Evolutionary conservation across 225 moss, liverwort and hornwort genomes (phyloP), one percentile per base, ranked within the genome.

Genomic region (Sphagnum tenellum): DNA sequence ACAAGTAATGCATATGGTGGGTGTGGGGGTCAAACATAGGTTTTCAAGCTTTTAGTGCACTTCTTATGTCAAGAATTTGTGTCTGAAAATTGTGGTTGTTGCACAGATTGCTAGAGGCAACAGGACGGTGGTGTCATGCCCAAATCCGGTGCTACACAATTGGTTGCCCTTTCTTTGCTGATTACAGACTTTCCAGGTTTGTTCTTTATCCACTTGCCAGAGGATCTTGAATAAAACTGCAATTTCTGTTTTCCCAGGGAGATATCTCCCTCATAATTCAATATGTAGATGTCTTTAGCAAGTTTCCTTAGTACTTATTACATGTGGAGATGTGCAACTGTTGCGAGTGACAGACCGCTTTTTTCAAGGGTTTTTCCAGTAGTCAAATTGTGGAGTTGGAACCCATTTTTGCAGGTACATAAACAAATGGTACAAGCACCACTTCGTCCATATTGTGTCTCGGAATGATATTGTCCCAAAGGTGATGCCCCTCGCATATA

Each of bases 131-230:
- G 96, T 98, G 96, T 62, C 96, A 98, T 72, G 92, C 87, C 50
- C 96, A 98, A 70, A 58, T 98, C 13, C 96, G 93, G 60, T 93
- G 92, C 81, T 98, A 98, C 79, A 98, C 96, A 4, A 89, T 98
- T 47, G 96, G 96, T 11, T 98, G 96, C 73, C 96, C 96, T 6
- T 98, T 98, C 76, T 98, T 98, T 54, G 96, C 96, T 12, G 93
- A 98, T 61, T 77, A 77, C 59, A 88, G 88, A 62, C 81, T 98
- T 13, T 92, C 96, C 48, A 82, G 56, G 70, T 90, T n/a, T n/a
- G n/a, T n/a, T n/a, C n/a, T n/a, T n/a, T n/a, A n/a, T n/a, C n/a
- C n/a, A n/a, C n/a, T n/a, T n/a, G n/a, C n/a, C n/a, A n/a, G n/a
- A n/a, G n/a, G n/a, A n/a, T n/a, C n/a, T n/a, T n/a, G n/a, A n/a